Conservation (phyloP, 23 red algal species). For the Pyropia haitanensis region DNA sequence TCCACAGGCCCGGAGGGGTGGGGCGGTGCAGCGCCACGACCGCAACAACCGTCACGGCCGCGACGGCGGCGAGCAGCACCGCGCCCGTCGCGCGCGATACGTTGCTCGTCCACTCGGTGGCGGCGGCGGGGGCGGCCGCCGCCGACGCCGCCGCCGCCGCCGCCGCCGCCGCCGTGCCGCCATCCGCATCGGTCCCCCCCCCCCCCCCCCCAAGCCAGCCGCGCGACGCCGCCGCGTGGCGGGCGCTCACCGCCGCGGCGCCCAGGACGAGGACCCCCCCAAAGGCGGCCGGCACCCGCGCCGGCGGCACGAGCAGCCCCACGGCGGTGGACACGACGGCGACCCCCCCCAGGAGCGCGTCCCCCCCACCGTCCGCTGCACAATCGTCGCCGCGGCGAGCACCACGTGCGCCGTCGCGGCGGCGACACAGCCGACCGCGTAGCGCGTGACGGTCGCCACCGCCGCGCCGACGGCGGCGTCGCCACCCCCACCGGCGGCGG, state of each 20-base stretch:
- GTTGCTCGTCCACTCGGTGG: conserved; percentile 16
- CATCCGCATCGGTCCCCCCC: neutral
- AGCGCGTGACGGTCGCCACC: conserved; percentile 14
- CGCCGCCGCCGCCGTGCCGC: neutral
- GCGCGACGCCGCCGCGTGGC: neutral
- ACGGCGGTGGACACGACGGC: conserved; percentile 19
- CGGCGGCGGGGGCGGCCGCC: neutral
- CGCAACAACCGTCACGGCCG: conserved; percentile 12
- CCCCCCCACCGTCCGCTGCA: neutral
- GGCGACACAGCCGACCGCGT: conserved; percentile 29
- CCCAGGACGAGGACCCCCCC: conserved; percentile 17
- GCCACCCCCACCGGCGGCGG: neutral
- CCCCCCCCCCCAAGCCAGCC: neutral
- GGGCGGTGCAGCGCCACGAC: conserved; percentile 8
- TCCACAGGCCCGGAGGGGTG: conserved; percentile 3
- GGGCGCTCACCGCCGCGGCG: conserved; percentile 12
- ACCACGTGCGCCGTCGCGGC: conserved; percentile 56
- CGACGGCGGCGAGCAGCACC: conserved; percentile 16
- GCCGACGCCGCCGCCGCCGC: neutral
- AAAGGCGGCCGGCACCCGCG: conserved; percentile 23
- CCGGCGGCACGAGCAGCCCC: conserved; percentile 28
- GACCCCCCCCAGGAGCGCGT: conserved; percentile 20
- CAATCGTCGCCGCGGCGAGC: conserved; percentile 35
- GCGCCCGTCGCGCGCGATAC: conserved; percentile 18
- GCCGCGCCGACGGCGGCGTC: neutral